Base-by-base conservation (phyloP, 208 protist genomes). In the Trypanosoma vivax region DNA sequence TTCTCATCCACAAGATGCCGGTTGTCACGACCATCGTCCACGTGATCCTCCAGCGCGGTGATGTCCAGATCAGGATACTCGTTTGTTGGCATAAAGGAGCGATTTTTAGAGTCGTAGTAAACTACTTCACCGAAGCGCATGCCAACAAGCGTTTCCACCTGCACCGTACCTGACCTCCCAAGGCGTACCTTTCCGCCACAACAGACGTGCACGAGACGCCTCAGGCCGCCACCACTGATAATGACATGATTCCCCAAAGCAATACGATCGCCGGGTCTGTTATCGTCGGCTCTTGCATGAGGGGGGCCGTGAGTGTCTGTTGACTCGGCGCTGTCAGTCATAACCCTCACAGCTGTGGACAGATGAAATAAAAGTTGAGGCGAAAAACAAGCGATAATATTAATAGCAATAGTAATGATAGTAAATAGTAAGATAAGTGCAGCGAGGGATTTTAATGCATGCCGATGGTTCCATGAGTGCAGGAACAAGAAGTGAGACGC, bases 51-150 rank as follows among this genome's bases (percentile, higher is more conserved):
- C 10, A 81, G 34, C 5, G 70, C 72, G 5, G 84, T 82, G 39
- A 92, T 77, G 60, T 92, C 88, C 13, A 95, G 76, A 57, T 95
- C 88, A 0, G 88, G 88, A 58, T 92, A 91, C 40, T 73, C 73
- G 47, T 88, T 69, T 9, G 78, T 85, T 3, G 65, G 59, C 11
- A 88, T 46, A 43, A 95, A 90, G 3, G 47, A 38, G 57, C 77
- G 58, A 0, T 60, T 51, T 4, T 55, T 74, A 48, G 78, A 72
- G 29, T 89, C 76, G 23, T 91, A 70, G 19, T 66, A 62, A 3
- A 90, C 74, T 9, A 88, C 78, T 40, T 84, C 79, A 49, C 84
- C 88, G 54, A 79, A 89, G 49, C 80, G 88, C 65, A 87, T 60
- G 29, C 84, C 88, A 21, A 80, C 73, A 31, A 95, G 77, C n/a